phyloP scores from a whole-genome alignment of 345 rosid genomes.

The Populus alba region DNA sequence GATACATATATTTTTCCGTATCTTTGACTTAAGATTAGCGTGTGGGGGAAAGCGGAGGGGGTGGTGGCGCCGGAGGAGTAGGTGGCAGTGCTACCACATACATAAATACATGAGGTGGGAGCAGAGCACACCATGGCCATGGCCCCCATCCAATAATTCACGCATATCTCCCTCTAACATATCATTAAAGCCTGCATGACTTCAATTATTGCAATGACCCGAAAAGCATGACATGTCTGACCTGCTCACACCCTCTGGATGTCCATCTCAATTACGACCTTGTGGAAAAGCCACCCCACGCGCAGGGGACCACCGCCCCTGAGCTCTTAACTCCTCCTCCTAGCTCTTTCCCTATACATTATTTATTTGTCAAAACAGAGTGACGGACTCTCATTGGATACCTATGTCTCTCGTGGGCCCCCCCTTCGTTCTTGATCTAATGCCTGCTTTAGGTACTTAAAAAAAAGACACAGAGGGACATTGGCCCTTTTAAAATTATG shows the following conservation, averaged over 20 bases:
- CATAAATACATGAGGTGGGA: neutral
- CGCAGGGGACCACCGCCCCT: conserved; percentile 32
- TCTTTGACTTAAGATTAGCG: neutral
- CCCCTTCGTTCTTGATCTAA: neutral
- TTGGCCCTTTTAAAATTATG: conserved; percentile 2
- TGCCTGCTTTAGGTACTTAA: conserved; percentile 10
- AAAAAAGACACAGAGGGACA: conserved; percentile 31
- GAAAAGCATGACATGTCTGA: conserved; percentile 88
- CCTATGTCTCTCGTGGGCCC: conserved; percentile 1
- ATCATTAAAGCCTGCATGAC: conserved; percentile 82
- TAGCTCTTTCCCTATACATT: neutral
- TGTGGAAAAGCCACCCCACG: conserved; percentile 26
- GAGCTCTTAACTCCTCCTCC: neutral
- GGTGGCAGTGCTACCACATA: neutral
- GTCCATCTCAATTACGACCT: conserved; percentile 14
- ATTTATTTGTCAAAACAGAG: neutral
- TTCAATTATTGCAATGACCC: conserved; percentile 97
- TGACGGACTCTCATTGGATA: conserved; percentile 30
- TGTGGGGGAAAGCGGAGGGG: neutral
- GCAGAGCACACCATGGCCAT: neutral
- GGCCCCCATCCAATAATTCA: conserved; percentile 24
- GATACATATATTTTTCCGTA: neutral
- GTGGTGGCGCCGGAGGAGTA: neutral
- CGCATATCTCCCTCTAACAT: conserved; percentile 16
- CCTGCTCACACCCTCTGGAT: conserved; percentile 46